Percentiles rank a stretch among this genome's conserved stretches.
These are phyloP conservation scores for Vitis amurensis DNA, from an alignment of 164 flowering plant species.

Conservation along the genomic window DNA sequence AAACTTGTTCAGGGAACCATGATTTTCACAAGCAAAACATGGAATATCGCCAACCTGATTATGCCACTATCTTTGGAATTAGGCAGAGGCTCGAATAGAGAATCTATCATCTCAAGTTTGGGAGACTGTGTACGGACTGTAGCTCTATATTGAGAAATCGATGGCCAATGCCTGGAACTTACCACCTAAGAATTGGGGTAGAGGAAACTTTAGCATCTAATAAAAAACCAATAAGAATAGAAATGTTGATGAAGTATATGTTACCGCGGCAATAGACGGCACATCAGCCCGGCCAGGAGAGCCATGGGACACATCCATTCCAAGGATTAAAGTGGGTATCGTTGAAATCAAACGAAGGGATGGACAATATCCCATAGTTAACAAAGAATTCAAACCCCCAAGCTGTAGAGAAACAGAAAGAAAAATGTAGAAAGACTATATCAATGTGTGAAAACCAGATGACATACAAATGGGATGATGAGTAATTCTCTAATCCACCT, in stretches of 20 bases:
- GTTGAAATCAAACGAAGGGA: conserved; percentile 1
- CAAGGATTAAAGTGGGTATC: conserved; percentile 12
- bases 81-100: conserved; percentile 16
- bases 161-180: conserved; percentile 27
- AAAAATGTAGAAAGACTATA: background rate
- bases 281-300: conserved; percentile 13
- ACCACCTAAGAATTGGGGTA: conserved; percentile 17
- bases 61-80: conserved; percentile 16
- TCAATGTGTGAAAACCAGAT: background rate
- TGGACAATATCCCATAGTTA: background rate
- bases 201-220: too few species aligned
- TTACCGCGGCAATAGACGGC: conserved; percentile 19
- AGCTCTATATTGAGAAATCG: conserved; percentile 24
- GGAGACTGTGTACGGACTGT: conserved; percentile 26
- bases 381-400: conserved; percentile 11
- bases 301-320: conserved; percentile 22
- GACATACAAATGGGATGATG: background rate
- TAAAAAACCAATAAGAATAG: background rate
- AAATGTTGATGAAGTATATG: background rate
- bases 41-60: conserved; percentile 8
- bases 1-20: background rate
- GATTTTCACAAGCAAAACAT: background rate
- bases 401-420: conserved; percentile 8
- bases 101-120: conserved; percentile 24
- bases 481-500: background rate